Conservation (phyloP, 1,139 yeast species). For the Starmera stellimalicola region DNA sequence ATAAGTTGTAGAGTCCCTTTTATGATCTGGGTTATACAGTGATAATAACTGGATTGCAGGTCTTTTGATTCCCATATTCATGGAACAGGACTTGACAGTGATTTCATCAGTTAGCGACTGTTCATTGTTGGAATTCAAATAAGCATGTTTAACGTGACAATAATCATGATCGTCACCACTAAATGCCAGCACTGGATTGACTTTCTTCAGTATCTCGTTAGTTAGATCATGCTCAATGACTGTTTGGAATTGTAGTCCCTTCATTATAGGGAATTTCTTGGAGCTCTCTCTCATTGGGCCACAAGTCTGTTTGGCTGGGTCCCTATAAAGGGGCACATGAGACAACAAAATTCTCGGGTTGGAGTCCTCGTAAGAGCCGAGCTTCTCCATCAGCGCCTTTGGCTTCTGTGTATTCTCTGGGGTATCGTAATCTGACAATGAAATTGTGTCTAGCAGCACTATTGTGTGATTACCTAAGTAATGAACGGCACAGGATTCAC, state of each 20-base stretch:
- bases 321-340: constrained; percentile 72
- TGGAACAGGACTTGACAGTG: constrained; percentile 80
- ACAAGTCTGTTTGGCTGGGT: constrained; percentile 43
- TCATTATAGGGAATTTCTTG: constrained; percentile 51
- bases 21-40: constrained; percentile 39
- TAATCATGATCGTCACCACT: constrained; percentile 98
- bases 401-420: constrained; percentile 34
- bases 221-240: constrained; percentile 53
- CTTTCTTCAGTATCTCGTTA: constrained; percentile 39
- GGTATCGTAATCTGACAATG: constrained; percentile 48
- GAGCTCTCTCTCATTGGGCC: constrained; percentile 63
- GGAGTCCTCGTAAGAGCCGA: constrained; percentile 20
- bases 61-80: constrained; percentile 79
- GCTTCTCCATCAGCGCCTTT: constrained; percentile 25
- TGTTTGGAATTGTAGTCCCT: constrained; percentile 76
- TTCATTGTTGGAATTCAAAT: constrained; percentile 23
- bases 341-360: constrained; percentile 63
- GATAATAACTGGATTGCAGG: constrained; percentile 87
- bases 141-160: constrained; percentile 65
- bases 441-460: constrained; percentile 71
- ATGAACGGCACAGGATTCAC: constrained; percentile 49
- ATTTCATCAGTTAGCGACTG: constrained; percentile 51
- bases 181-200: constrained; percentile 62
- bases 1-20: constrained; percentile 15
- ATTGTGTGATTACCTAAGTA: constrained; percentile 70